Evolutionary conservation across 1,139 yeast genomes (phyloP), one percentile per base, ranked within the genome.

Genomic region (Geotrichum europaeum): DNA sequence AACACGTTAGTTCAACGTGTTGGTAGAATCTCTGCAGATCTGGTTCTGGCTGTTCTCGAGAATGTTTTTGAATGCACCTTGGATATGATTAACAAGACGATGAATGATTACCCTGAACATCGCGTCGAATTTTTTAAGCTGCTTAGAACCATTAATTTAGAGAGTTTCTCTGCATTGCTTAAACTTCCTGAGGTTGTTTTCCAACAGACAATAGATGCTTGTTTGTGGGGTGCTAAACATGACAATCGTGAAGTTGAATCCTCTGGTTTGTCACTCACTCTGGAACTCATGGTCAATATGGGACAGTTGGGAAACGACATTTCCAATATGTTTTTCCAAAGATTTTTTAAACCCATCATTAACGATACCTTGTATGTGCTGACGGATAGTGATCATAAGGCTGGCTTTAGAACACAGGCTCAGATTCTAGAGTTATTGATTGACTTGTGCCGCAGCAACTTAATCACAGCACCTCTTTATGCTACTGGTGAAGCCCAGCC

Each of bases 181-280:
- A 89, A 90, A 75, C 81, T 94, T 66, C 96, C 97, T 15, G 95
- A 96, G 9, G 94, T 86, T 66, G 96, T 96, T 43, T 92, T 94
- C 81, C 91, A 88, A 73, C 83, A 92, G 62, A 87, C 94, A 62
- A 85, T 95, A 66, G 94, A 90, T 75, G 96, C 98, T 1, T 92
- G 96, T 56, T 80, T 95, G 70, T 94, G 99, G 99, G 98, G 98
- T 0, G 89, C 95, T 74, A 94, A 94, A 76, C 99, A 94, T 74
- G 95, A 92, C 70, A 90, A 92, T 75, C 84, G 97, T 74, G 97
- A 91, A 63, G 97, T 94, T 60, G 98, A 94, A 75, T 92, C 88
- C 64, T 87, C 87, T 60, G 98, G 97, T 49, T 82, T 94, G 68
- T 83, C 86, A 51, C 81, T 92, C 65, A 89, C 95, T 50, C 79